A percentile compares a stretch with the other conserved stretches of the same genome.
Evolutionary conservation across 2,329 filamentous ascomycete species (phyloP).

Genomic region (Westerdykella sp.): DNA sequence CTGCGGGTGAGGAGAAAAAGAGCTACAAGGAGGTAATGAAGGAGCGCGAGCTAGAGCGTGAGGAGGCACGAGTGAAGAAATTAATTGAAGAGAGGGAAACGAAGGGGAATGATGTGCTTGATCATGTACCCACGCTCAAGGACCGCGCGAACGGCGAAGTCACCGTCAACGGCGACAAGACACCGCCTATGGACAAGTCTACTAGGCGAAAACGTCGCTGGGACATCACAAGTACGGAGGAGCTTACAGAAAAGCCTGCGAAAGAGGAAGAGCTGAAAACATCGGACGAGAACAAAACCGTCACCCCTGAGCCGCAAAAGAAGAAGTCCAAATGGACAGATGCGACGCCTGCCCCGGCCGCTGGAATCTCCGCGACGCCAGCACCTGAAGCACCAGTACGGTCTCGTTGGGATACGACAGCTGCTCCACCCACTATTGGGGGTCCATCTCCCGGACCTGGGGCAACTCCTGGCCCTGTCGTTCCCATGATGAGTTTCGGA

Average conservation of each 20-base stretch:
- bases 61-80: slow-evolving; percentile 79
- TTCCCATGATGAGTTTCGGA: slow-evolving; percentile 60
- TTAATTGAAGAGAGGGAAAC: slow-evolving; percentile 71
- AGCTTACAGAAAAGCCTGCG: slow-evolving; percentile 8
- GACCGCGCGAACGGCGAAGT: slow-evolving; percentile 50
- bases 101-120: slow-evolving; percentile 53
- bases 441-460: slow-evolving; percentile 11
- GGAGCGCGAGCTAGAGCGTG: slow-evolving; percentile 79
- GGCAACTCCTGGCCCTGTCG: slow-evolving; percentile 18
- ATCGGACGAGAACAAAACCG: slow-evolving; percentile 3
- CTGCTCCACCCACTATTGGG: slow-evolving; percentile 5
- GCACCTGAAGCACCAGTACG: slow-evolving; percentile 13
- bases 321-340: slow-evolving; percentile 65
- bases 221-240: slow-evolving; percentile 64
- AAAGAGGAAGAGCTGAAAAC: slow-evolving; percentile 43
- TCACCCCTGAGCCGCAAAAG: slow-evolving; percentile 19
- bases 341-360: slow-evolving; percentile 55
- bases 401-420: slow-evolving; percentile 34
- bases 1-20: slow-evolving; percentile 64
- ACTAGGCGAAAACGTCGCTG: slow-evolving; percentile 78
- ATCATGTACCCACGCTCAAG: slow-evolving; percentile 69
- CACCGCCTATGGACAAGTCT: slow-evolving; percentile 55
- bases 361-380: slow-evolving; percentile 51
- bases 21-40: slow-evolving; percentile 91
- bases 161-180: slow-evolving; percentile 68